Base-by-base conservation (phyloP, 768 basidiomycete genomes). In the Amanita rimosa region DNA sequence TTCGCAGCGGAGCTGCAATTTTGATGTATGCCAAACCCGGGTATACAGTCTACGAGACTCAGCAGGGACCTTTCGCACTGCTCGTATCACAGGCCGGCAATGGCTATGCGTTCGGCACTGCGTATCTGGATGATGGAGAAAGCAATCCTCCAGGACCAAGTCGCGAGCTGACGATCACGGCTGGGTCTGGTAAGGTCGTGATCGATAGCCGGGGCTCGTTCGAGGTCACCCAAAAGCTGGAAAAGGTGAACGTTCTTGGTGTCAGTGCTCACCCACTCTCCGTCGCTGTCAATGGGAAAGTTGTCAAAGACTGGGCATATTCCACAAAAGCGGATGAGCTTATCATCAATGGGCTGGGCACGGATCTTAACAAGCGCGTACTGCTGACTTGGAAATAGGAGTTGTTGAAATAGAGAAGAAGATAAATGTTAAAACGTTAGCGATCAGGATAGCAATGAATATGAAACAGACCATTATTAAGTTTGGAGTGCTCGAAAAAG, bases 111-210 rank as follows among this genome's bases (percentile, higher is more conserved):
- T 72, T 67, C 38, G 85, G 85, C 1, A 63, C 69, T 22, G 77
- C 79, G 0, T 83, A 81, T 58, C 53, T 88, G 16, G 86, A 88
- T 58, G 86, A 88, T 56, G 86, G 85, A 7, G 68, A 77, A 31
- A 78, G 69, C 55, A 58, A 72, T 49, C 77, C 78, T 17, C 78
- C 78, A n/a, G 73, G 73, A n/a, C 69, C 72, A 3, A 73, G 65
- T 58, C 72, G 68, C 46, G 72, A 56, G 6, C 57, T 85, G 47
- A 69, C 56, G 1, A 75, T 85, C 58, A 45, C 53, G 0, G 74
- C 68, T 6, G 50, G 53, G 3, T 54, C 55, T 11, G 60, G 64
- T 7, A 47, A 59, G 43, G 52, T 86, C 22, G 46, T 48, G 0
- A 67, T 83, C 26, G 53, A 52, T 31, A 65, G 62, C 36, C 43